Conservation (phyloP, 2,329 filamentous ascomycete species). For the Aureobasidium uvarum region DNA sequence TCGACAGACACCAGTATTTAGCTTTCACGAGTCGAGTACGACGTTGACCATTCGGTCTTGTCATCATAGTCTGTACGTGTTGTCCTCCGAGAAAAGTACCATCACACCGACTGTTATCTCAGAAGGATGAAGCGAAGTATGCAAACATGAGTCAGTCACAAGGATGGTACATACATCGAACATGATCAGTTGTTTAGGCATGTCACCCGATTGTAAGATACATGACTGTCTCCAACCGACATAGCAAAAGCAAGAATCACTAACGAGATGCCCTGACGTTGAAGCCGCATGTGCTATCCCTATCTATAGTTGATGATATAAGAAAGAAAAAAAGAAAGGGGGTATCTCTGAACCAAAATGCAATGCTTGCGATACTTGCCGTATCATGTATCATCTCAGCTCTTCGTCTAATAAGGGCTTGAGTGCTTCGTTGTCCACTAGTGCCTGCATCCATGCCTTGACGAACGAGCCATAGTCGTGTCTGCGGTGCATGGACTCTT, state of each 20-base stretch:
- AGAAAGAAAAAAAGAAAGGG: not conserved
- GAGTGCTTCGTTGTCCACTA: conserved; percentile 66
- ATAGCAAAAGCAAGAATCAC: not conserved
- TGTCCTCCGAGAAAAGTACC: too few relatives aligned
- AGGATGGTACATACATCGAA: too few relatives aligned
- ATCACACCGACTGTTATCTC: too few relatives aligned
- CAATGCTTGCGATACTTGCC: conserved; percentile 14
- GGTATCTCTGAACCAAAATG: conserved; percentile 20
- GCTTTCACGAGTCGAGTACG: too few relatives aligned
- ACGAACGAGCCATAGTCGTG: conserved; percentile 69
- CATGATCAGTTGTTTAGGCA: too few relatives aligned
- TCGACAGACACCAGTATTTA: too few relatives aligned
- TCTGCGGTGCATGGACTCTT: conserved; percentile 55
- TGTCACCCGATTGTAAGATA: not conserved
- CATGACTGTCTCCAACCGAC: not conserved
- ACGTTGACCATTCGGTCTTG: too few relatives aligned
- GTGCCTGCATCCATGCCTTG: conserved; percentile 61
- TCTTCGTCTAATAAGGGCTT: conserved; percentile 33
- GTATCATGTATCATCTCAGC: not conserved
- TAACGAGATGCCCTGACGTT: not conserved
- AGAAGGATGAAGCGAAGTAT: too few relatives aligned
- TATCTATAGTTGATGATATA: not conserved
- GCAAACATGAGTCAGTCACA: too few relatives aligned
- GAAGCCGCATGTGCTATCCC: not conserved
- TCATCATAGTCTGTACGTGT: too few relatives aligned